phyloP scores from a whole-genome alignment of 2,329 filamentous ascomycete genomes.

The Fusarium subglutinans region DNA sequence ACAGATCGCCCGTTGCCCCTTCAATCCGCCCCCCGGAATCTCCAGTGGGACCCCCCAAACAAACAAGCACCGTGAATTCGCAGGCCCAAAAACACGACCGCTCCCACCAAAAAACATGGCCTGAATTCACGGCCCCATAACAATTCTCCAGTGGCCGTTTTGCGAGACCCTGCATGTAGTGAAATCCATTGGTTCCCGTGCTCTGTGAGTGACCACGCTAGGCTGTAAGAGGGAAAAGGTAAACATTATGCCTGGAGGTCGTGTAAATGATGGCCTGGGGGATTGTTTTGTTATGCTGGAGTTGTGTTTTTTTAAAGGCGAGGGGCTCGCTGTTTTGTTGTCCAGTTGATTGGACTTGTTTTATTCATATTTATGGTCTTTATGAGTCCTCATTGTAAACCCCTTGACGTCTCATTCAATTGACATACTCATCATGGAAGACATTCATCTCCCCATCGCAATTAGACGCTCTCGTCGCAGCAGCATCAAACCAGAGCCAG shows the following conservation, averaged over 20 bases:
- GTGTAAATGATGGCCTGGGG: constrained; percentile 12
- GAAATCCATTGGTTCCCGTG: constrained; percentile 42
- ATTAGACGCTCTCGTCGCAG: constrained; percentile 63
- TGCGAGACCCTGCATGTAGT: constrained; percentile 32
- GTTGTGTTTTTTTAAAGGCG: constrained; percentile 11
- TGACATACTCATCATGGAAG: constrained; percentile 44
- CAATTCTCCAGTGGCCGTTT: constrained; percentile 26
- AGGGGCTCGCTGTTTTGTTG: background rate
- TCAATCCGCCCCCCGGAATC: constrained; percentile 15
- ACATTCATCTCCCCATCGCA: constrained; percentile 62
- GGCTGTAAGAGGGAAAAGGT: constrained; percentile 53
- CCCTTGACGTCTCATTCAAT: background rate
- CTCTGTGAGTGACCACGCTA: constrained; percentile 47
- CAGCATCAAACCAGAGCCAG: constrained; percentile 45
- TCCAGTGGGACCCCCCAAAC: constrained; percentile 14
- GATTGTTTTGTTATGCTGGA: constrained; percentile 13
- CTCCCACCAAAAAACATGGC: constrained; percentile 25
- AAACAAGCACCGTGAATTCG: constrained; percentile 34
- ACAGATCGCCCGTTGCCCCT: constrained; percentile 28
- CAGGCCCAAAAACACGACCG: constrained; percentile 6
- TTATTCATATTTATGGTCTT: background rate
- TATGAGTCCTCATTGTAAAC: background rate
- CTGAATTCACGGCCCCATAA: constrained; percentile 38
- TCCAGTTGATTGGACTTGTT: background rate
- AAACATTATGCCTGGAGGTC: constrained; percentile 52